Conservation (phyloP, 2,329 filamentous ascomycete genomes). For the Penicillium sp. region DNA sequence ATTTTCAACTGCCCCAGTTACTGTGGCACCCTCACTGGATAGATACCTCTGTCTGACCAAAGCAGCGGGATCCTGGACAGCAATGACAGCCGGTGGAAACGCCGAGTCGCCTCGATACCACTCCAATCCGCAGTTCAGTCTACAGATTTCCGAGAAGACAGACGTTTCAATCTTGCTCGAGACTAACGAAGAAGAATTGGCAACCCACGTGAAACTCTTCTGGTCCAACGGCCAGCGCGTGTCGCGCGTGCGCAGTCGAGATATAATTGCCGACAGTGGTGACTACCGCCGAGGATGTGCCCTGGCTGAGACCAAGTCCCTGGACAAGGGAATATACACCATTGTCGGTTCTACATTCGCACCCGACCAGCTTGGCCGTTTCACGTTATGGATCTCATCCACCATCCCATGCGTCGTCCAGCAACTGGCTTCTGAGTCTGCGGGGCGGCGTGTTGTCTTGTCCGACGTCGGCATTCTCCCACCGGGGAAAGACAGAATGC, state of each 20-base stretch:
- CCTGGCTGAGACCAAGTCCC: conserved; percentile 60
- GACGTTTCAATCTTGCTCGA: conserved; percentile 75
- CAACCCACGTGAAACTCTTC: conserved; percentile 82
- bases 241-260: conserved; percentile 66
- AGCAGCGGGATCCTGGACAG: conserved; percentile 70
- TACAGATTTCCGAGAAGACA: conserved; percentile 59
- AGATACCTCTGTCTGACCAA: conserved; percentile 62
- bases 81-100: conserved; percentile 81
- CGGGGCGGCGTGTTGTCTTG: conserved; percentile 67
- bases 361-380: conserved; percentile 71
- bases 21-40: conserved; percentile 63
- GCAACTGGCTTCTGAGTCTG: conserved; percentile 70
- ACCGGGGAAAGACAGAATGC: conserved; percentile 55
- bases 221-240: conserved; percentile 75
- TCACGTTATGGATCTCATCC: conserved; percentile 73
- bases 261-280: conserved; percentile 80
- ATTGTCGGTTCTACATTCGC: conserved; percentile 91
- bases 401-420: conserved; percentile 56
- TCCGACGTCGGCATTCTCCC: conserved; percentile 52
- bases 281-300: conserved; percentile 84
- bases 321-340: conserved; percentile 78
- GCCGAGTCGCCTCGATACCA: conserved; percentile 74
- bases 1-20: conserved; percentile 68
- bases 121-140: conserved; percentile 82
- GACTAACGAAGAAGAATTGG: conserved; percentile 65